phyloP scores from a whole-genome alignment of 73 alveolate genomes.

The Paramecium pentaurelia region DNA sequence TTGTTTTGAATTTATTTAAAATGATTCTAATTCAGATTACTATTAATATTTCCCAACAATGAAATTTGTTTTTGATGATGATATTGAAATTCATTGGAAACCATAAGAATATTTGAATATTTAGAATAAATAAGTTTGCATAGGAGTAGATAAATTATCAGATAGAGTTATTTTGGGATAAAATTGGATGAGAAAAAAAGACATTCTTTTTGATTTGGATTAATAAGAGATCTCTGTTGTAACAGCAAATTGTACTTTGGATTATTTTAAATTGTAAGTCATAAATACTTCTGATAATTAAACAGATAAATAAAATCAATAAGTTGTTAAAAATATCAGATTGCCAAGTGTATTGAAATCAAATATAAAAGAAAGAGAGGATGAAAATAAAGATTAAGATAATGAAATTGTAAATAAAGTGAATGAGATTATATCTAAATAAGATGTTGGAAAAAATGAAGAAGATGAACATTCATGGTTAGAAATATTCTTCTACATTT shows the following conservation, averaged over 20 bases:
- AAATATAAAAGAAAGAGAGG: background rate
- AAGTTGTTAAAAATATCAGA: background rate
- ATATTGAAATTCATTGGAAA: background rate
- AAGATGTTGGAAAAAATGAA: background rate
- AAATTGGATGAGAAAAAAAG: constrained; percentile 23
- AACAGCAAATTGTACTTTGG: background rate
- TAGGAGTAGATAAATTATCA: background rate
- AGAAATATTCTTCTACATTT: background rate
- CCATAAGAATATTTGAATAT: background rate
- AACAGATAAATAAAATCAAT: background rate
- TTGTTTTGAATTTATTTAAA: background rate
- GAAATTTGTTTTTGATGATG: background rate
- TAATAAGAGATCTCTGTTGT: background rate
- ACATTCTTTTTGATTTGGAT: background rate
- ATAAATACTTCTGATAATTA: background rate
- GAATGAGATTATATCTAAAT: background rate
- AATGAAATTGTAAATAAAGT: background rate
- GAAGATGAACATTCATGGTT: background rate
- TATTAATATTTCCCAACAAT: background rate
- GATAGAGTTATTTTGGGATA: constrained; percentile 19
- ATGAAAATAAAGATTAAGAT: background rate
- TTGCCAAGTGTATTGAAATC: background rate
- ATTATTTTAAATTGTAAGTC: background rate
- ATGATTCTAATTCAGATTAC: background rate
- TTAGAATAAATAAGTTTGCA: background rate